A percentile compares a stretch with the other conserved stretches of the same genome.
phyloP scores from a whole-genome alignment of 768 basidiomycete species.

The Pilatotrama ljubarskyi region DNA sequence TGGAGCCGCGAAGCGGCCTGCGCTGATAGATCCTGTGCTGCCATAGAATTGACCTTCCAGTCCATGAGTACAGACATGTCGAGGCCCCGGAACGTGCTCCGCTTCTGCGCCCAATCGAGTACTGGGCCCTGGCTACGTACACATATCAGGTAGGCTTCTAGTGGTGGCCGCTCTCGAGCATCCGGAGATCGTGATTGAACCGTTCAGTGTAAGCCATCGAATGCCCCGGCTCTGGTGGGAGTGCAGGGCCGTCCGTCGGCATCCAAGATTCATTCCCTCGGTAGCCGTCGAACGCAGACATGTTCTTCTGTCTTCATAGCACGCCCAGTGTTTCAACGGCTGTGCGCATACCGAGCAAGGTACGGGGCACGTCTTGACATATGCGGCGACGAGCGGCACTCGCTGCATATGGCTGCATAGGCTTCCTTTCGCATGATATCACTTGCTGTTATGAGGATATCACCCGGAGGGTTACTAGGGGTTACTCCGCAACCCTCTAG shows the following conservation, averaged over 20 bases:
- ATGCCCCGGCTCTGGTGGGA: not conserved
- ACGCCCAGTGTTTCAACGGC: not conserved
- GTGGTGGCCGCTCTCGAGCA: not conserved
- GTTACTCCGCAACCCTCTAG: not conserved
- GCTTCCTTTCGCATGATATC: slow-evolving; percentile 15
- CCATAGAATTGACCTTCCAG: slow-evolving; percentile 11
- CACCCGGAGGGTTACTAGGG: not conserved
- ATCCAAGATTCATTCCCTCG: slow-evolving; percentile 2
- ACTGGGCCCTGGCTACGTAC: not conserved
- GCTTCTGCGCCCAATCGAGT: slow-evolving; percentile 5
- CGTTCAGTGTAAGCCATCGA: not conserved
- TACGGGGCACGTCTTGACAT: not conserved
- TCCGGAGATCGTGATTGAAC: not conserved
- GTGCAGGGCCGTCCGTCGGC: not conserved
- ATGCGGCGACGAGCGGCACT: not conserved
- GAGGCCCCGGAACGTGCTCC: slow-evolving; percentile 6
- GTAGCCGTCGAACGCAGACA: not conserved
- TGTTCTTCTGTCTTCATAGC: too few relatives aligned
- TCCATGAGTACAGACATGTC: slow-evolving; percentile 11
- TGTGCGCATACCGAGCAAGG: not conserved
- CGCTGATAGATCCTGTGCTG: slow-evolving; percentile 19
- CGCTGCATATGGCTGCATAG: not conserved
- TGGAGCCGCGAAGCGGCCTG: slow-evolving; percentile 1
- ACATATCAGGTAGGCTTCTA: not conserved
- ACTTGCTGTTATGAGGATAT: not conserved